phyloP scores from a whole-genome alignment of 768 basidiomycete genomes.

The Amanita rubescens region DNA sequence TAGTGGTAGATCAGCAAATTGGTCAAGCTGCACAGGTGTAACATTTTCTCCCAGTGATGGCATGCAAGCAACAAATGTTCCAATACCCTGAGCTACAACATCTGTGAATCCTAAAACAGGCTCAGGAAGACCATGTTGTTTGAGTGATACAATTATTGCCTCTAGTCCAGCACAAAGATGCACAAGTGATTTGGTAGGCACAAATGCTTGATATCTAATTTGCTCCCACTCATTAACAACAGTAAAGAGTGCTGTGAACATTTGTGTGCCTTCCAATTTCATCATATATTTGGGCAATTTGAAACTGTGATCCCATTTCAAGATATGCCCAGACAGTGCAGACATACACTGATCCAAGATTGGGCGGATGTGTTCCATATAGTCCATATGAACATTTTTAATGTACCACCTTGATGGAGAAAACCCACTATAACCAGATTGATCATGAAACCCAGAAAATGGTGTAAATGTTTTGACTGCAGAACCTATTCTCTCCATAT shows the following conservation, averaged over 20 bases:
- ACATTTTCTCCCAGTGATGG: conserved; percentile 11
- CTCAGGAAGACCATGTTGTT: conserved; percentile 9
- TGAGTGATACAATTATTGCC: conserved; percentile 6
- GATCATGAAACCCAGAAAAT: conserved; percentile 11
- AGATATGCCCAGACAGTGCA: conserved; percentile 7
- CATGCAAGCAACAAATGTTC: conserved; percentile 12
- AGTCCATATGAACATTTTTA: conserved; percentile 12
- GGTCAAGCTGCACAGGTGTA: conserved; percentile 5
- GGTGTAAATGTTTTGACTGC: conserved; percentile 1
- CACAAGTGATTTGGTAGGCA: conserved; percentile 12
- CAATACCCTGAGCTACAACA: conserved; percentile 9
- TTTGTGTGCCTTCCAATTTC: conserved; percentile 8
- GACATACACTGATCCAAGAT: conserved; percentile 12
- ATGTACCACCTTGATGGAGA: conserved; percentile 10
- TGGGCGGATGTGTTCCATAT: conserved; percentile 12
- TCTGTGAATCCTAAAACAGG: conserved; percentile 10
- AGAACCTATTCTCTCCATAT: neutral
- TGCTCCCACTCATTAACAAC: conserved; percentile 14
- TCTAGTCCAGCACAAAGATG: conserved; percentile 9
- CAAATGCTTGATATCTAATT: conserved; percentile 4
- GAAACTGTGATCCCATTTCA: conserved; percentile 14
- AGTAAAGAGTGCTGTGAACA: conserved; percentile 11
- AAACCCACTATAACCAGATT: conserved; percentile 9
- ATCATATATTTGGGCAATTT: conserved; percentile 11
- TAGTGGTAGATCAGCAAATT: conserved; percentile 8